Conservation (phyloP, 2,329 filamentous ascomycete species). For the Sporothrix dimorphospora region DNA sequence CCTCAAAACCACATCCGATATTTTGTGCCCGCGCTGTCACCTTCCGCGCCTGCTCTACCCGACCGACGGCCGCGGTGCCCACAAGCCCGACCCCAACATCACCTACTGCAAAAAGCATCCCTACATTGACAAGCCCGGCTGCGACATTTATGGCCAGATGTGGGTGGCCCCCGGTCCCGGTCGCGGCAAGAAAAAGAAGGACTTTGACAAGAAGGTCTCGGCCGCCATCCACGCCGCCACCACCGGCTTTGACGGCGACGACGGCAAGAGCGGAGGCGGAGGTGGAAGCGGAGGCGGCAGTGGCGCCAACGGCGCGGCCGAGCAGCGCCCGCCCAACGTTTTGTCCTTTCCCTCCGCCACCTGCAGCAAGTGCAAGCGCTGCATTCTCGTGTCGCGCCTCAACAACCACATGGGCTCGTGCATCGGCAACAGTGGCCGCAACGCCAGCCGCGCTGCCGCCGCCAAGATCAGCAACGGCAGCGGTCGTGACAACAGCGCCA, state of each 20-base stretch:
- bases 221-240: constrained; percentile 43
- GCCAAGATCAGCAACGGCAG: constrained; percentile 64
- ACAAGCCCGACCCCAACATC: constrained; percentile 66
- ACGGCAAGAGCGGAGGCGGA: constrained; percentile 33
- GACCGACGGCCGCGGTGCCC: constrained; percentile 68
- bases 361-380: constrained; percentile 69
- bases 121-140: constrained; percentile 74
- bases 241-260: constrained; percentile 46
- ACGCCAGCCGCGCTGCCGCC: constrained; percentile 63
- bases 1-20: constrained; percentile 69
- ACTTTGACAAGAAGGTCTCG: constrained; percentile 63
- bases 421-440: constrained; percentile 67
- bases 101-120: constrained; percentile 80
- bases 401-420: constrained; percentile 72
- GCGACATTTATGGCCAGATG: constrained; percentile 81
- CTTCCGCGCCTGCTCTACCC: constrained; percentile 74
- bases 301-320: constrained; percentile 42
- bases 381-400: constrained; percentile 65
- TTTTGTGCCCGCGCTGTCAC: constrained; percentile 74
- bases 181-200: constrained; percentile 79
- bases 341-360: constrained; percentile 67
- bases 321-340: constrained; percentile 62
- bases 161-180: constrained; percentile 73
- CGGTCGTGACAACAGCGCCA: constrained; percentile 46
- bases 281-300: constrained; percentile 31